These are phyloP conservation scores for Aspergillus uvarum DNA, from an alignment of 2,329 filamentous ascomycete genomes.

Conservation along the genomic window DNA sequence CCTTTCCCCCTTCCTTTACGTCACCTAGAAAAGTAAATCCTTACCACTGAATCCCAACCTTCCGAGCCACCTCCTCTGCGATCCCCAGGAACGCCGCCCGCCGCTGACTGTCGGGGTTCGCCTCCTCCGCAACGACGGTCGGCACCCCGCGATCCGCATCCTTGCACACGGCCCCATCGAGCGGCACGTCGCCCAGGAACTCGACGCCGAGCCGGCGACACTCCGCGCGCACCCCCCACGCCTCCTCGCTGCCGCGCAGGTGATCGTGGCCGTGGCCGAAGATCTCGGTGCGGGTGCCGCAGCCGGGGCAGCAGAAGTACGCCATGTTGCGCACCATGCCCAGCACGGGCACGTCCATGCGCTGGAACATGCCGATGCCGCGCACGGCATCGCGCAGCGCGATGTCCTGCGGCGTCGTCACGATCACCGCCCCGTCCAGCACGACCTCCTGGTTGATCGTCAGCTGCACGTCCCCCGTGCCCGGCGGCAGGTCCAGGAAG, in stretches of 20 bases:
- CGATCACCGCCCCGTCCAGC: conserved; percentile 79
- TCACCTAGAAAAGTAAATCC: conserved; percentile 5
- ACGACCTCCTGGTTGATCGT: conserved; percentile 94
- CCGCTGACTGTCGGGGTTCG: conserved; percentile 59
- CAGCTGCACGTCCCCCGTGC: conserved; percentile 92
- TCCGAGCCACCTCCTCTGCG: conserved; percentile 55
- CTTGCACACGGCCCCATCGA: conserved; percentile 82
- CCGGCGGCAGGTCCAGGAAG: conserved; percentile 86
- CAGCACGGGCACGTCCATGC: conserved; percentile 72
- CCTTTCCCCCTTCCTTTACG: neutral
- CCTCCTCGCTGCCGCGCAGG: conserved; percentile 34
- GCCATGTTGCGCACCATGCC: conserved; percentile 94
- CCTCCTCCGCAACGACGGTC: conserved; percentile 83
- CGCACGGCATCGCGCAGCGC: conserved; percentile 89
- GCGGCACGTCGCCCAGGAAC: conserved; percentile 84
- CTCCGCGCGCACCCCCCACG: conserved; percentile 63
- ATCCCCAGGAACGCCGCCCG: conserved; percentile 71
- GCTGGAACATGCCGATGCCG: conserved; percentile 89
- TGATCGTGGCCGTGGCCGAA: conserved; percentile 56
- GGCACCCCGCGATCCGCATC: conserved; percentile 86
- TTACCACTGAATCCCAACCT: conserved; percentile 45
- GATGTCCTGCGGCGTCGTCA: conserved; percentile 91
- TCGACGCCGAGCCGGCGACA: conserved; percentile 72
- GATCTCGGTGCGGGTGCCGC: conserved; percentile 69
- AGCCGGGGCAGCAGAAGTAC: conserved; percentile 77